phyloP scores from a whole-genome alignment of 2,329 filamentous ascomycete species.

The Plectosphaerella cucumerina region DNA sequence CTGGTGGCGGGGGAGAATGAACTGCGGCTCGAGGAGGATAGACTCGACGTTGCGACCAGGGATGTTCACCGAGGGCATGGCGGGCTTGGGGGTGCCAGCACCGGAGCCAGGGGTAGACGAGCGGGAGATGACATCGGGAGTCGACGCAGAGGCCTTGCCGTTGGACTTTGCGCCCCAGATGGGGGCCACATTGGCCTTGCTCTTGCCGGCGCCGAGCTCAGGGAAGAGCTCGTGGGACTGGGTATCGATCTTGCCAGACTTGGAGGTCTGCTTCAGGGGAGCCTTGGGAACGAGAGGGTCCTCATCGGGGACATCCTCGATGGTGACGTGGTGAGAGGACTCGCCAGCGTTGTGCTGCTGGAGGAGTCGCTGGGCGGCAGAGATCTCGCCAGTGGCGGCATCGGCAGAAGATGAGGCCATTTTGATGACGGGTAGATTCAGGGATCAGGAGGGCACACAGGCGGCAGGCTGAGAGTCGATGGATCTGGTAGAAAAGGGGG shows the following conservation, averaged over 20 bases:
- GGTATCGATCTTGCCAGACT: conserved; percentile 74
- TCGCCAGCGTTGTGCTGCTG: conserved; percentile 50
- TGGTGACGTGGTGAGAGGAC: conserved; percentile 55
- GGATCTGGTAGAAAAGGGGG: conserved; percentile 10
- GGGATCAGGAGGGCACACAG: background rate
- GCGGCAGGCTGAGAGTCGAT: conserved; percentile 5
- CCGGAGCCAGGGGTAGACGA: conserved; percentile 62
- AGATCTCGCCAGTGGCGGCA: conserved; percentile 36
- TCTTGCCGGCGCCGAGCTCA: conserved; percentile 69
- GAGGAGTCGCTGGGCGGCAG: conserved; percentile 58
- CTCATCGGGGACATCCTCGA: conserved; percentile 81
- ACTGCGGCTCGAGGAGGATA: conserved; percentile 67
- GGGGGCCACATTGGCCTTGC: conserved; percentile 64
- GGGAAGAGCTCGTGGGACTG: conserved; percentile 91
- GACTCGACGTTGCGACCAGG: conserved; percentile 79
- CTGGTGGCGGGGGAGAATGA: conserved; percentile 72
- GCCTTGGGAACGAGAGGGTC: conserved; percentile 63
- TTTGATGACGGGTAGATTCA: conserved; percentile 14
- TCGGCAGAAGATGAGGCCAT: conserved; percentile 36
- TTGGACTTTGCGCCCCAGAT: conserved; percentile 73
- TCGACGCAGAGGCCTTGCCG: conserved; percentile 50
- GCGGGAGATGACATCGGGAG: conserved; percentile 51
- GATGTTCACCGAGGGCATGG: conserved; percentile 61
- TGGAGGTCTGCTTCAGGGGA: background rate
- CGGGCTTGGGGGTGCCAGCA: conserved; percentile 38